phyloP scores from a whole-genome alignment of 352 stramenopile species.

The Globisporangium megalacanthum region DNA sequence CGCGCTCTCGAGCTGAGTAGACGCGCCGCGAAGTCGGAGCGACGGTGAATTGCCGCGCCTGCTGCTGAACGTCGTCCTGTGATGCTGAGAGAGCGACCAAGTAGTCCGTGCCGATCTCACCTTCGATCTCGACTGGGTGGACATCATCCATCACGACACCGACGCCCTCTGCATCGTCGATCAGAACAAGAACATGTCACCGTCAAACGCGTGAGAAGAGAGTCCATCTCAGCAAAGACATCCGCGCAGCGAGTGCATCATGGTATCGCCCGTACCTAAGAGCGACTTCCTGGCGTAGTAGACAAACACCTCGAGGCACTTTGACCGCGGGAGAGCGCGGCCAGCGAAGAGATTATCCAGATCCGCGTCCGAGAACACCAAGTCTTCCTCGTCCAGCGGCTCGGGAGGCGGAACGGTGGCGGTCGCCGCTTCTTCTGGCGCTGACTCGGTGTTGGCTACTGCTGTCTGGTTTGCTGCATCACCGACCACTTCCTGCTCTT shows the following conservation, averaged over 20 bases:
- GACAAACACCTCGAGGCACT: constrained; percentile 30
- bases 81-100: constrained; percentile 45
- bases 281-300: constrained; percentile 31
- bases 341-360: constrained; percentile 31
- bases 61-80: constrained; percentile 28
- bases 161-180: constrained; percentile 26
- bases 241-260: not conserved
- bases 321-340: constrained; percentile 16
- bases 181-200: not conserved
- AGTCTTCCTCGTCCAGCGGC: constrained; percentile 15
- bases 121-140: constrained; percentile 35
- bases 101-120: constrained; percentile 36
- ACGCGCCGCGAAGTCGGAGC: constrained; percentile 28
- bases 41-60: constrained; percentile 25
- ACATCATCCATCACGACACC: constrained; percentile 65
- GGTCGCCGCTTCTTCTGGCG: not conserved
- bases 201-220: not conserved
- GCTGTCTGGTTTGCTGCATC: not conserved
- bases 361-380: constrained; percentile 33
- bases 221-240: not conserved
- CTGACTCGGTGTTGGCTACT: not conserved
- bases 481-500: not conserved
- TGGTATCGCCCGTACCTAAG: constrained; percentile 19
- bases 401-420: not conserved
- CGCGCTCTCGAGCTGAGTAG: constrained; percentile 58